Evolutionary conservation across 495 filamentous ascomycete species (phyloP).

Genomic region (Zalerion maritima): DNA sequence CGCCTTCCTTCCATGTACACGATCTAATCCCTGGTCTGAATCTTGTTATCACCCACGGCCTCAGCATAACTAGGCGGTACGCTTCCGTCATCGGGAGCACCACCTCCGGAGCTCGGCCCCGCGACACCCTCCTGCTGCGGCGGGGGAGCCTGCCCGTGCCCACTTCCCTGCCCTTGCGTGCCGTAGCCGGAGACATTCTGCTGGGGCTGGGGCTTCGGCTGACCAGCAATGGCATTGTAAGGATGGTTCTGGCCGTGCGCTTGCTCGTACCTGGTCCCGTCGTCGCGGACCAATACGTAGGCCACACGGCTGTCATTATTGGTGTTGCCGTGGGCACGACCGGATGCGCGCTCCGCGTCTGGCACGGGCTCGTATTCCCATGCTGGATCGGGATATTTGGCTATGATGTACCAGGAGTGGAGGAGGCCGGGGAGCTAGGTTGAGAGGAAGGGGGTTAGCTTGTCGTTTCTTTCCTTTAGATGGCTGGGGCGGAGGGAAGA

Average conservation of each 20-base stretch:
- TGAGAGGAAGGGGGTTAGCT: not conserved
- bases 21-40: slow-evolving; percentile 54
- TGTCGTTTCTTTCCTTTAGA: slow-evolving; percentile 4
- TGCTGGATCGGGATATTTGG: slow-evolving; percentile 63
- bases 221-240: slow-evolving; percentile 25
- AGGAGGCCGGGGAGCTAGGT: slow-evolving; percentile 68
- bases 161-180: slow-evolving; percentile 1
- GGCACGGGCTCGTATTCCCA: slow-evolving; percentile 48
- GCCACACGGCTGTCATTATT: slow-evolving; percentile 41
- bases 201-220: slow-evolving; percentile 19
- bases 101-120: slow-evolving; percentile 20
- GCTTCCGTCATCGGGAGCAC: slow-evolving; percentile 15
- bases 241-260: slow-evolving; percentile 10
- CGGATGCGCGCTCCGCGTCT: slow-evolving; percentile 38
- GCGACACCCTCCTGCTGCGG: slow-evolving; percentile 15
- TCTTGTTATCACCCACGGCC: slow-evolving; percentile 79
- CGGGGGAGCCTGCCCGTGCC: slow-evolving; percentile 7
- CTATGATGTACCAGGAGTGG: slow-evolving; percentile 97
- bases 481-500: not conserved
- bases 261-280: slow-evolving; percentile 10
- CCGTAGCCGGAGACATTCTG: slow-evolving; percentile 23
- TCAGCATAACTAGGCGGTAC: slow-evolving; percentile 72
- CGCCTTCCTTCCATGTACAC: too few species aligned
- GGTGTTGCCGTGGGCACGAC: too few species aligned
- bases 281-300: slow-evolving; percentile 50